phyloP scores from a whole-genome alignment of 441 rosid genomes.

The Arabidopsis hybrid region DNA sequence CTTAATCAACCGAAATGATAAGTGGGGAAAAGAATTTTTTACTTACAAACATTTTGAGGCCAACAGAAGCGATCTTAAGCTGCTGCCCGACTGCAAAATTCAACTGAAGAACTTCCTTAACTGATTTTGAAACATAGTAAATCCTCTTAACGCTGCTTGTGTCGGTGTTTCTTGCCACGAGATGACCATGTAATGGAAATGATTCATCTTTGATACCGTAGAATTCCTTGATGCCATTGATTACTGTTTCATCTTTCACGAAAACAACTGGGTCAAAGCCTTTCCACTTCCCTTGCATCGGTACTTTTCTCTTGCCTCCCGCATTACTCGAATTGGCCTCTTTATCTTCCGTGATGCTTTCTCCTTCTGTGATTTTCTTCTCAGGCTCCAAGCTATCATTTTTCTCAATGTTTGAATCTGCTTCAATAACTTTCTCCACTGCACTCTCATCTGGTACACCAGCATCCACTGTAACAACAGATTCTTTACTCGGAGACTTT shows the following conservation, averaged over 20 bases:
- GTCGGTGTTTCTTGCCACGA: constrained; percentile 84
- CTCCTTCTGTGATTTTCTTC: constrained; percentile 44
- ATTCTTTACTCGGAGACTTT: constrained; percentile 40
- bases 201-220: constrained; percentile 78
- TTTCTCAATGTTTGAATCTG: constrained; percentile 44
- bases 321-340: constrained; percentile 47
- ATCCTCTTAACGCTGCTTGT: constrained; percentile 87
- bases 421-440: constrained; percentile 52
- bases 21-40: neutral
- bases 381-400: constrained; percentile 49
- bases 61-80: constrained; percentile 93
- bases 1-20: neutral
- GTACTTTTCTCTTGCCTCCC: constrained; percentile 71
- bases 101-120: constrained; percentile 80
- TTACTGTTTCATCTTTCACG: constrained; percentile 77
- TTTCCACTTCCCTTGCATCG: constrained; percentile 85
- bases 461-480: constrained; percentile 42
- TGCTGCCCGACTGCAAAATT: constrained; percentile 80
- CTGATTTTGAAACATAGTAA: constrained; percentile 87
- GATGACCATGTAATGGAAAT: constrained; percentile 77
- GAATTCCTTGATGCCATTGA: constrained; percentile 76
- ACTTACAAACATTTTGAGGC: constrained; percentile 98
- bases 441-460: constrained; percentile 47
- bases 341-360: constrained; percentile 48
- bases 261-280: constrained; percentile 93